Percentiles rank a stretch among this genome's conserved stretches.
Evolutionary conservation across 2,329 filamentous ascomycete genomes (phyloP).

Genomic region (Bipolaris oryzae): DNA sequence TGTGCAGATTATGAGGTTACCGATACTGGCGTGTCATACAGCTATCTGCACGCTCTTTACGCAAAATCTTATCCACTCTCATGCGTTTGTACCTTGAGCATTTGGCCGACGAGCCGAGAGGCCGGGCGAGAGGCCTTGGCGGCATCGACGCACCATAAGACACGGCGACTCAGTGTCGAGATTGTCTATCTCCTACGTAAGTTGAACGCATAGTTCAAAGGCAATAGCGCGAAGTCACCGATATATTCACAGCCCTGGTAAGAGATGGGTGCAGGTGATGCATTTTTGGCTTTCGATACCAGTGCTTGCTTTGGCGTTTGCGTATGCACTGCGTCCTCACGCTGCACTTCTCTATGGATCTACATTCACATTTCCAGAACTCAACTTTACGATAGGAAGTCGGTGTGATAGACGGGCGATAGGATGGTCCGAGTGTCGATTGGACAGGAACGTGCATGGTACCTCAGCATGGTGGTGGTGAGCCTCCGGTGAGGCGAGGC

Average conservation of each 20-base stretch:
- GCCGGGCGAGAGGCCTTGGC: constrained; percentile 28
- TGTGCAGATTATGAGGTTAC: neutral
- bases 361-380: neutral
- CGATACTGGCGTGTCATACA: neutral
- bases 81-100: constrained; percentile 10
- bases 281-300: neutral
- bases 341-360: neutral
- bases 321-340: neutral
- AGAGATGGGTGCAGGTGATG: neutral
- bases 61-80: constrained; percentile 14
- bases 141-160: neutral
- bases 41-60: constrained; percentile 5
- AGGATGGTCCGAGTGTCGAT: neutral
- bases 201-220: neutral
- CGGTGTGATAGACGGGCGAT: constrained; percentile 8
- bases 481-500: constrained; percentile 2
- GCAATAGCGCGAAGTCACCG: neutral
- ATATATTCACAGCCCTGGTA: neutral
- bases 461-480: constrained; percentile 2
- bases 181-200: neutral
- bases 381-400: neutral
- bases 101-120: constrained; percentile 19
- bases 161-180: constrained; percentile 10
- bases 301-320: neutral
- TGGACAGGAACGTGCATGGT: neutral